Conservation (phyloP, 2,329 filamentous ascomycete species). For the Verticillium tricorpus region DNA sequence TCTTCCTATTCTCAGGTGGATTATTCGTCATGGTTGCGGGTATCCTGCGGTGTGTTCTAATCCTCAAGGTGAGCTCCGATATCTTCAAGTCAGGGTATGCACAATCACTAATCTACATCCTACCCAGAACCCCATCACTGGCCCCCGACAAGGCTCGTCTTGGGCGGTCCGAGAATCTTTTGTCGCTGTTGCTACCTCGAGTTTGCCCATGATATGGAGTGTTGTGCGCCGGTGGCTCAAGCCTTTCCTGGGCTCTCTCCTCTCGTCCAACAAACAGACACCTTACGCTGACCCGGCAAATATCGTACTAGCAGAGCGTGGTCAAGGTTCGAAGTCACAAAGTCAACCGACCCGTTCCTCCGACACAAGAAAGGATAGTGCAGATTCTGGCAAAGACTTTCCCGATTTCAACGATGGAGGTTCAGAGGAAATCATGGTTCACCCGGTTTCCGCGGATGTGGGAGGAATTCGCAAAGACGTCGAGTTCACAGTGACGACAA, state of each 20-base stretch:
- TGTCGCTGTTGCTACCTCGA: constrained; percentile 32
- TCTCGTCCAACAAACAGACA: too few species aligned
- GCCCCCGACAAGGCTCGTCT: constrained; percentile 4
- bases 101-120: not conserved
- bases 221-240: constrained; percentile 6
- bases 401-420: too few species aligned
- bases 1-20: constrained; percentile 32
- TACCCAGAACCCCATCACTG: constrained; percentile 8
- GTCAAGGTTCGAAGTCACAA: too few species aligned
- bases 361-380: too few species aligned
- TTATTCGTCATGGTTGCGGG: constrained; percentile 35
- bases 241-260: constrained; percentile 1
- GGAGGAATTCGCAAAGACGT: too few species aligned
- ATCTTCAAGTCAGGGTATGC: constrained; percentile 1
- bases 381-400: too few species aligned
- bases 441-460: too few species aligned
- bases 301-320: too few species aligned
- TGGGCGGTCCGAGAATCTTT: constrained; percentile 34
- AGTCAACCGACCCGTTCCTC: too few species aligned
- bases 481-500: too few species aligned
- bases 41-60: constrained; percentile 26
- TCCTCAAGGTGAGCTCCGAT: constrained; percentile 15
- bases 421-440: too few species aligned
- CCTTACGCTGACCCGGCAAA: too few species aligned
- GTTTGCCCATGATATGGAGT: constrained; percentile 31